Conservation (phyloP, 139 green algal species). For the Yamagishiella unicocca region DNA sequence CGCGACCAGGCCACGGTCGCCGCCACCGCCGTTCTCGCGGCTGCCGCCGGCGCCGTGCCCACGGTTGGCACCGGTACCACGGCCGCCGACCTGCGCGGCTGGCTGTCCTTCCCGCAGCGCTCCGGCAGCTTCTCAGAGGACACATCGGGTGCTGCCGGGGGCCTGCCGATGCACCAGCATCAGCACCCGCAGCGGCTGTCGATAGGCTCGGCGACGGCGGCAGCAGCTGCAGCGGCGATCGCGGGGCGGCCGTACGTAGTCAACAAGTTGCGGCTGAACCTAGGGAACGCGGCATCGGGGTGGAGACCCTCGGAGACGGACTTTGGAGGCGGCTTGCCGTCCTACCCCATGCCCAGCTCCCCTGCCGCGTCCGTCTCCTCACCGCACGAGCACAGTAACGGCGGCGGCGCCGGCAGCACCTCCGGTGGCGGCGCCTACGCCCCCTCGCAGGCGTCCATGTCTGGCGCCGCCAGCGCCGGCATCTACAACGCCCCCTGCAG, state of each 20-base stretch:
- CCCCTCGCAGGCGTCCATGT: not conserved
- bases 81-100: constrained; percentile 19
- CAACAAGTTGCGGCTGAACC: constrained; percentile 27
- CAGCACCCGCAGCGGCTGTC: not conserved
- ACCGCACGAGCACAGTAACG: not conserved
- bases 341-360: not conserved
- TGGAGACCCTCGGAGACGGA: not conserved
- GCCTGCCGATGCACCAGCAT: not conserved
- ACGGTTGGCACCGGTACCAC: not conserved
- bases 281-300: not conserved
- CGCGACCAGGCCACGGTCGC: not conserved
- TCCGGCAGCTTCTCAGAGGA: not conserved
- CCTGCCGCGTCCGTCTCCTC: not conserved
- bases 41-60: not conserved
- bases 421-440: not conserved
- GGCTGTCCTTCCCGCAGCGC: not conserved
- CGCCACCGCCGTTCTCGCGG: not conserved
- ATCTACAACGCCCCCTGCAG: not conserved
- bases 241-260: constrained; percentile 24
- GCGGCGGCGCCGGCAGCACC: no score
- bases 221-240: not conserved
- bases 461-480: not conserved
- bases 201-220: not conserved
- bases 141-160: not conserved
- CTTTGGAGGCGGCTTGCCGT: not conserved